Conservation (phyloP, 176 grass and related monocot genomes). For the Lolium rigidum region DNA sequence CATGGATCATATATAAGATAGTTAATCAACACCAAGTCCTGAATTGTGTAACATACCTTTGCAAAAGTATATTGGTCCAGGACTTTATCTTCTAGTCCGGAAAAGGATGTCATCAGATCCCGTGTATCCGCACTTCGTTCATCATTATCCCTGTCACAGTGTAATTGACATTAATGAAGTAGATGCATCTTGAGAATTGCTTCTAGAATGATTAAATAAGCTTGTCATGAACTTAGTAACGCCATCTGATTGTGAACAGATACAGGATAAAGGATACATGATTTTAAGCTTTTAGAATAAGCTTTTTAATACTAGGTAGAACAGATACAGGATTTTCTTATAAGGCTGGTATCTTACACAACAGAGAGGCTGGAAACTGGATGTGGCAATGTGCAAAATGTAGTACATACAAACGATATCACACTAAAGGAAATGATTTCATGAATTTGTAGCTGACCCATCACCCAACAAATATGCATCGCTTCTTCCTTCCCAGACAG, state of each 20-base stretch:
- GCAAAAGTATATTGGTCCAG: conserved; percentile 92
- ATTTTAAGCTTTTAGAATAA: too few species aligned
- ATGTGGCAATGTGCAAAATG: conserved; percentile 13
- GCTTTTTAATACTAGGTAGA: background rate
- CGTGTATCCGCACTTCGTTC: conserved; percentile 77
- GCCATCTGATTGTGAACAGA: background rate
- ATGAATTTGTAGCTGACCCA: conserved; percentile 8
- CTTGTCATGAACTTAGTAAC: background rate
- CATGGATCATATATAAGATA: conserved; percentile 2
- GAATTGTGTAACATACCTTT: conserved; percentile 63
- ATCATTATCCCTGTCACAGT: conserved; percentile 72
- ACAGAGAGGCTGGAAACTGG: background rate
- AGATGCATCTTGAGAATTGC: conserved; percentile 40
- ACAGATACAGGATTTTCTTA: conserved; percentile 8
- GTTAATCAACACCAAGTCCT: conserved; percentile 38
- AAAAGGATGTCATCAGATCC: conserved; percentile 88
- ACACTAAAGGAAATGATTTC: conserved; percentile 17
- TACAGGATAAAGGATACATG: background rate
- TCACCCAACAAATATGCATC: background rate
- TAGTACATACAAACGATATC: conserved; percentile 7
- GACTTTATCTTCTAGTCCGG: conserved; percentile 89
- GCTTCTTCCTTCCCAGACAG: background rate
- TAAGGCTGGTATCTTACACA: conserved; percentile 14
- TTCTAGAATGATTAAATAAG: conserved; percentile 41
- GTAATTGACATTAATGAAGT: conserved; percentile 33